These are phyloP conservation scores for Volvox reticuliferus DNA, from an alignment of 139 green algal species.

Conservation along the genomic window DNA sequence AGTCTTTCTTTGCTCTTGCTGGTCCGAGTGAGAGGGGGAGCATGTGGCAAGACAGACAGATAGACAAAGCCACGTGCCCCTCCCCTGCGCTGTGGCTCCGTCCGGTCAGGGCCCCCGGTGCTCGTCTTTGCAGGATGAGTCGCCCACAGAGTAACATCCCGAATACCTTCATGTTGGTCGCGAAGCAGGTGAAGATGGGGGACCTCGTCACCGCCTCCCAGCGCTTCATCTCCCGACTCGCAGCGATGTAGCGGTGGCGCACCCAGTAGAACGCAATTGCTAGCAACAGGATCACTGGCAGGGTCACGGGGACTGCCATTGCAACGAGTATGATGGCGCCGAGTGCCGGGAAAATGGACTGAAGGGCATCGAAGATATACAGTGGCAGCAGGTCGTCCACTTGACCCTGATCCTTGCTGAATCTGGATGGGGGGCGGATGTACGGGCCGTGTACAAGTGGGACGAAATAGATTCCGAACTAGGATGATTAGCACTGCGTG, in stretches of 20 bases:
- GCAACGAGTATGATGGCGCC: conserved; percentile 58
- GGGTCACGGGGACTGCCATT: conserved; percentile 78
- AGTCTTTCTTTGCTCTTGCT: too few relatives aligned
- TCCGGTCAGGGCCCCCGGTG: too few relatives aligned
- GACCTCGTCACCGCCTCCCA: conserved; percentile 87
- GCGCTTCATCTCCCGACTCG: conserved; percentile 93
- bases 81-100: too few relatives aligned
- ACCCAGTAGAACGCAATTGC: conserved; percentile 52
- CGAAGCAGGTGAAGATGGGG: conserved; percentile 90
- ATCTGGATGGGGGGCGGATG: conserved; percentile 32
- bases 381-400: conserved; percentile 84
- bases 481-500: not conserved
- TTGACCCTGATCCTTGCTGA: conserved; percentile 82
- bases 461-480: not conserved
- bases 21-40: too few relatives aligned
- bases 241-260: conserved; percentile 72
- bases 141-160: too few relatives aligned
- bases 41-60: too few relatives aligned
- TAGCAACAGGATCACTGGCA: conserved; percentile 82
- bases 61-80: too few relatives aligned
- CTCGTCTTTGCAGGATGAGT: too few relatives aligned
- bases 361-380: conserved; percentile 78
- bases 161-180: conserved; percentile 75
- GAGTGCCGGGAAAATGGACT: conserved; percentile 44
- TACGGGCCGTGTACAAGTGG: conserved; percentile 25